Percentiles rank a stretch among this genome's conserved stretches.
Conservation (phyloP, 306 rosid genomes). For the Fragaria ananassa region DNA sequence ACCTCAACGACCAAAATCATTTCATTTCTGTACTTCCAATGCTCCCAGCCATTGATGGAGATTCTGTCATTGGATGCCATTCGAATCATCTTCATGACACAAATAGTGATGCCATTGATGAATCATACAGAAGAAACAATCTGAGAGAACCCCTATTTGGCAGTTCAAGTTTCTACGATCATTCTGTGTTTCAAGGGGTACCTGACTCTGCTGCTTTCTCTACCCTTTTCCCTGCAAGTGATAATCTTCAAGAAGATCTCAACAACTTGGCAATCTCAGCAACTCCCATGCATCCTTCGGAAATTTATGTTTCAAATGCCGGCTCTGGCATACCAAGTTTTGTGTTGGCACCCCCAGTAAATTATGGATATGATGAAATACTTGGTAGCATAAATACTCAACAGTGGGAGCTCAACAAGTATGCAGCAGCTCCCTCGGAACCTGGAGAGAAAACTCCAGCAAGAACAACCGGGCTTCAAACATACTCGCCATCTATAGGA, state of each 20-base stretch:
- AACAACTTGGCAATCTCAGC: slow-evolving; percentile 37
- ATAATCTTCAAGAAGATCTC: slow-evolving; percentile 43
- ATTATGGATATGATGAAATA: slow-evolving; percentile 36
- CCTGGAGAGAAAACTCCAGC: slow-evolving; percentile 19
- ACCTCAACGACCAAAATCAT: slow-evolving; percentile 42
- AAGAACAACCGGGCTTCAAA: slow-evolving; percentile 21
- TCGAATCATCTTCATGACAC: slow-evolving; percentile 26
- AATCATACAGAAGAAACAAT: slow-evolving; percentile 30
- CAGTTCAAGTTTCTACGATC: slow-evolving; percentile 31
- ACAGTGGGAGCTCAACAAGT: slow-evolving; percentile 35
- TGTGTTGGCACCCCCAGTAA: slow-evolving; percentile 24
- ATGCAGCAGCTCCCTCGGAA: slow-evolving; percentile 28
- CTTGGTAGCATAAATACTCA: slow-evolving; percentile 25
- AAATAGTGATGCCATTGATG: slow-evolving; percentile 22
- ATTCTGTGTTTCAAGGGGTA: slow-evolving; percentile 36
- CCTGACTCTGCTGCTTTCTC: slow-evolving; percentile 41
- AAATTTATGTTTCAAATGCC: slow-evolving; percentile 35
- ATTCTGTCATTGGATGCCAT: slow-evolving; percentile 22
- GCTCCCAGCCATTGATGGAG: slow-evolving; percentile 37
- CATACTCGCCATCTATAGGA: slow-evolving; percentile 38
- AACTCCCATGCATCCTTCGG: slow-evolving; percentile 34
- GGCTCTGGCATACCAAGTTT: slow-evolving; percentile 45
- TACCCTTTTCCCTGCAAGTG: slow-evolving; percentile 41
- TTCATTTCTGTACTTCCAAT: slow-evolving; percentile 42
- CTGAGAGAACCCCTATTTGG: slow-evolving; percentile 31